These are phyloP conservation scores for Penicillium capsulatum DNA, from an alignment of 2,329 filamentous ascomycete species.

Conservation along the genomic window DNA sequence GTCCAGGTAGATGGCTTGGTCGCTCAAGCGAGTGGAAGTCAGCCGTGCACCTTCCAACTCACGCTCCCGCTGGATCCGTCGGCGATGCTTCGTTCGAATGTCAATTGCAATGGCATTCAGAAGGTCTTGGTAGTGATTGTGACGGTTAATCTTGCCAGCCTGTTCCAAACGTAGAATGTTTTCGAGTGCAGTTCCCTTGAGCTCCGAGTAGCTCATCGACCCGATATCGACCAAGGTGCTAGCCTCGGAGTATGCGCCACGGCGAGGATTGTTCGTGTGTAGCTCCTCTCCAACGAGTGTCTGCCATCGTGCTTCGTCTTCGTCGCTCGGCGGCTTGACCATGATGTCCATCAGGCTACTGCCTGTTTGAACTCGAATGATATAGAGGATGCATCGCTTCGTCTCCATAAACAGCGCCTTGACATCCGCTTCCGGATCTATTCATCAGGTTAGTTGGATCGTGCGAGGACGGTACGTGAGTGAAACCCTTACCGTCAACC, in stretches of 20 bases:
- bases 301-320: slow-evolving; percentile 88
- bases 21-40: slow-evolving; percentile 47
- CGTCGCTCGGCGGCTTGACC: slow-evolving; percentile 77
- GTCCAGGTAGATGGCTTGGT: slow-evolving; percentile 82
- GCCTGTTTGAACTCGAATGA: slow-evolving; percentile 92
- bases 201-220: slow-evolving; percentile 80
- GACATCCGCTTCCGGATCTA: slow-evolving; percentile 84
- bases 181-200: slow-evolving; percentile 89
- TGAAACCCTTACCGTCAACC: slow-evolving; percentile 56
- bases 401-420: slow-evolving; percentile 97
- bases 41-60: slow-evolving; percentile 66
- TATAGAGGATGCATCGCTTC: slow-evolving; percentile 93
- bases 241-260: slow-evolving; percentile 82
- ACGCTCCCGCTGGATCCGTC: slow-evolving; percentile 83
- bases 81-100: slow-evolving; percentile 92
- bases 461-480: not conserved
- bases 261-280: slow-evolving; percentile 60
- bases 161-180: slow-evolving; percentile 89
- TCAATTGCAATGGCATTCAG: slow-evolving; percentile 95
- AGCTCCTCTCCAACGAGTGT: slow-evolving; percentile 78
- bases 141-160: slow-evolving; percentile 73
- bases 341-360: slow-evolving; percentile 91
- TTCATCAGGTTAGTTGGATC: slow-evolving; percentile 8
- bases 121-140: slow-evolving; percentile 96
- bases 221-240: slow-evolving; percentile 84